A percentile compares a stretch with the other conserved stretches of the same genome.
Conservation (phyloP, 2,329 filamentous ascomycete genomes). For the Botryotinia globosa region DNA sequence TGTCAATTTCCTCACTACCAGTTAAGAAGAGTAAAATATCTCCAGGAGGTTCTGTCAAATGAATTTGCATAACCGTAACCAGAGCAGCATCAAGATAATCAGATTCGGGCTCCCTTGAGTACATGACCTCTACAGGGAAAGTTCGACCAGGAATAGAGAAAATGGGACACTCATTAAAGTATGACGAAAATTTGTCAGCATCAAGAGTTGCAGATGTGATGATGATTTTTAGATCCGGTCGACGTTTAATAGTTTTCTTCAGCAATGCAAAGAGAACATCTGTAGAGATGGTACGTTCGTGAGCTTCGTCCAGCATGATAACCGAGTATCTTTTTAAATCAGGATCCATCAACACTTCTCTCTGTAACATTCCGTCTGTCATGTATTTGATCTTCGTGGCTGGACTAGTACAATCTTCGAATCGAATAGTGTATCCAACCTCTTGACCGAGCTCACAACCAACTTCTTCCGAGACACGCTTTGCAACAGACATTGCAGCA, state of each 20-base stretch:
- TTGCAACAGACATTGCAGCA: slow-evolving; percentile 94
- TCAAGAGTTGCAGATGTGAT: slow-evolving; percentile 96
- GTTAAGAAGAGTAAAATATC: slow-evolving; percentile 98
- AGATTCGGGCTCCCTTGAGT: slow-evolving; percentile 89
- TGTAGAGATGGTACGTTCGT: slow-evolving; percentile 94
- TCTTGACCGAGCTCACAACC: slow-evolving; percentile 87
- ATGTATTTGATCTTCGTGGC: slow-evolving; percentile 97
- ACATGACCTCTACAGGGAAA: slow-evolving; percentile 93
- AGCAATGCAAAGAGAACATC: slow-evolving; percentile 92
- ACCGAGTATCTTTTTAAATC: slow-evolving; percentile 87
- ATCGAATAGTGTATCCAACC: slow-evolving; percentile 96
- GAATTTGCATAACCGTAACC: slow-evolving; percentile 98
- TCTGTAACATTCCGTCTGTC: slow-evolving; percentile 97
- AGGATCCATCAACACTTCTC: slow-evolving; percentile 90
- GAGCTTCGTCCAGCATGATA: slow-evolving; percentile 97
- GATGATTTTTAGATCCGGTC: slow-evolving; percentile 88
- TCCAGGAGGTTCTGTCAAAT: slow-evolving; percentile 84
- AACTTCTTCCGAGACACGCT: slow-evolving; percentile 94
- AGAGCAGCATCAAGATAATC: slow-evolving; percentile 93
- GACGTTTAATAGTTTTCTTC: slow-evolving; percentile 85
- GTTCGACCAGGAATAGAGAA: slow-evolving; percentile 95
- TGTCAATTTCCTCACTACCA: slow-evolving; percentile 97
- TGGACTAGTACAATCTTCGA: slow-evolving; percentile 88
- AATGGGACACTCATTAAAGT: slow-evolving; percentile 94
- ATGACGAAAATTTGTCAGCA: slow-evolving; percentile 94